phyloP scores from a whole-genome alignment of 2,329 filamentous ascomycete genomes.

The Colletotrichum caudatum region DNA sequence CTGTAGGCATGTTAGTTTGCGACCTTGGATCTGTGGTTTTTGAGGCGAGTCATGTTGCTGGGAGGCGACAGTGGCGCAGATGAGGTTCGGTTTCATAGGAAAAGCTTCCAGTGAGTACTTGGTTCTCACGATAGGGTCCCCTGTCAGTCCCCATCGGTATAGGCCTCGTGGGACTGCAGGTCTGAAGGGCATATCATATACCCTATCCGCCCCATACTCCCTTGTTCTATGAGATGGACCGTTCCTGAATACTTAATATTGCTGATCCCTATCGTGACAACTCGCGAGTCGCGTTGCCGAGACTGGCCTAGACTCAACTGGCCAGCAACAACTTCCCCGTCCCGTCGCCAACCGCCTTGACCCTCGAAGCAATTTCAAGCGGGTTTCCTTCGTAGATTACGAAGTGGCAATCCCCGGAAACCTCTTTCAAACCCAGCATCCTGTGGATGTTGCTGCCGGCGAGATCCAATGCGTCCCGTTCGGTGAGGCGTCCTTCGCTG shows the following conservation, averaged over 20 bases:
- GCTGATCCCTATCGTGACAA: too few relatives aligned
- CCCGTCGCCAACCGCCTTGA: slow-evolving; percentile 65
- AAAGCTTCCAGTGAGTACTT: slow-evolving; percentile 44
- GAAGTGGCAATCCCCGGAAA: slow-evolving; percentile 55
- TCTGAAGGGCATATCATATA: too few relatives aligned
- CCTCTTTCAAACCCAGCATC: slow-evolving; percentile 63
- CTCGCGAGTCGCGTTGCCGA: too few relatives aligned
- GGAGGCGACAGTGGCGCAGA: slow-evolving; percentile 8
- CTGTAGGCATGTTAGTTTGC: slow-evolving; percentile 43
- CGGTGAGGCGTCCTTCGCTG: slow-evolving; percentile 63
- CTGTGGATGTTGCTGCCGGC: slow-evolving; percentile 68
- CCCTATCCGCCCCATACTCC: too few relatives aligned
- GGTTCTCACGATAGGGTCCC: too few relatives aligned
- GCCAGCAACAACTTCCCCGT: neutral
- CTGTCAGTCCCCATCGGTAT: too few relatives aligned
- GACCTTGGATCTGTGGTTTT: slow-evolving; percentile 45
- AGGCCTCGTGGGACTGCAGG: too few relatives aligned
- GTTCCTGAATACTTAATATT: too few relatives aligned
- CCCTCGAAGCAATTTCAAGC: slow-evolving; percentile 67
- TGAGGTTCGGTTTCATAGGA: slow-evolving; percentile 46
- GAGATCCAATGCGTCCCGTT: slow-evolving; percentile 67
- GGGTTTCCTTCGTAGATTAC: slow-evolving; percentile 73
- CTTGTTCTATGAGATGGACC: too few relatives aligned
- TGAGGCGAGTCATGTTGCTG: slow-evolving; percentile 41
- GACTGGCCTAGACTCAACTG: neutral